phyloP scores from a whole-genome alignment of 2,329 filamentous ascomycete genomes.

The Colletotrichum aenigma region DNA sequence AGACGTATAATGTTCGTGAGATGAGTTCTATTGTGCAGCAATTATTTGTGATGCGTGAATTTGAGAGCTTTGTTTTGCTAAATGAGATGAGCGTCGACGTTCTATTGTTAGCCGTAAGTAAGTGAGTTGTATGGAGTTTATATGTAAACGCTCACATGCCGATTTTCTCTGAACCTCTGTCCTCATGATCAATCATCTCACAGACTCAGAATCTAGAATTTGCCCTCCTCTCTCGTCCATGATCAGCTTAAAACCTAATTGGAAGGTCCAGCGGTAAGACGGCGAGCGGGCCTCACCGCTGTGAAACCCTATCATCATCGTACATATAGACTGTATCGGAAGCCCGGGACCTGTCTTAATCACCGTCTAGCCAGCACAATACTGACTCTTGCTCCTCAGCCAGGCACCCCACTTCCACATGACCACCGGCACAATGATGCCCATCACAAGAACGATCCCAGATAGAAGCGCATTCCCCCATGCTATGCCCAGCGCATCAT shows the following conservation, averaged over 20 bases:
- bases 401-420: slow-evolving; percentile 25
- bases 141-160: too few relatives aligned
- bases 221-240: accelerated
- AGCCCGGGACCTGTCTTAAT: too few relatives aligned
- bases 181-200: too few relatives aligned
- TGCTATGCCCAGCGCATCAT: slow-evolving; percentile 43
- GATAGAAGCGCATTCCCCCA: slow-evolving; percentile 46
- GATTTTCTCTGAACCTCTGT: too few relatives aligned
- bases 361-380: slow-evolving; percentile 11
- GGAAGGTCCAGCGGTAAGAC: background rate
- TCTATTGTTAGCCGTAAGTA: too few relatives aligned
- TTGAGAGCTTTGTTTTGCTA: accelerated
- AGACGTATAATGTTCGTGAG: background rate
- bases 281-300: background rate
- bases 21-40: background rate
- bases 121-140: too few relatives aligned
- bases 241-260: background rate
- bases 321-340: too few relatives aligned
- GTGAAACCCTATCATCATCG: accelerated
- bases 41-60: background rate
- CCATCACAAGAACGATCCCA: slow-evolving; percentile 20
- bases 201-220: background rate
- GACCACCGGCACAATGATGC: slow-evolving; percentile 18
- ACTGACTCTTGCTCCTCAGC: slow-evolving; percentile 21
- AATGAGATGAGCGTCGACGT: background rate